A percentile compares a stretch with the other conserved stretches of the same genome.
Conservation (phyloP, 1,284 basidiomycete species). For the Tylopilus sp. region DNA sequence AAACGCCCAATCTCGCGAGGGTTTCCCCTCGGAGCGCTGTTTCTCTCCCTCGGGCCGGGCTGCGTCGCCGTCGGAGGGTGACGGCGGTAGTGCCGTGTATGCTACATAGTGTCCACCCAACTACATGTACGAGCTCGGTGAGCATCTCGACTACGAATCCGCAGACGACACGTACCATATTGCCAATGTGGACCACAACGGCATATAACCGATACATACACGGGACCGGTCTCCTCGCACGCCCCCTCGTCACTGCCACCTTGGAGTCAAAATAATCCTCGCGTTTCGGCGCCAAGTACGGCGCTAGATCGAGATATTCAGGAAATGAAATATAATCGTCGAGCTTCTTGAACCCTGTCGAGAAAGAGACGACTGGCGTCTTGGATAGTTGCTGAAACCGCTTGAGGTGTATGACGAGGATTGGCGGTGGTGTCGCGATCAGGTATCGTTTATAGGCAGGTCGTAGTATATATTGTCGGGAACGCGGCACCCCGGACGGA, state of each 20-base stretch:
- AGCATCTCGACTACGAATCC: slow-evolving; percentile 13
- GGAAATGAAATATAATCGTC: slow-evolving; percentile 93
- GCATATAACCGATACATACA: slow-evolving; percentile 84
- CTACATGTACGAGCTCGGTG: slow-evolving; percentile 47
- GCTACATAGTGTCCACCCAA: slow-evolving; percentile 89
- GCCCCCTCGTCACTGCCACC: slow-evolving; percentile 45
- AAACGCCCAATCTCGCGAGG: slow-evolving; percentile 86
- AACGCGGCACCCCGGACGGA: slow-evolving; percentile 46
- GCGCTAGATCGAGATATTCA: slow-evolving; percentile 84
- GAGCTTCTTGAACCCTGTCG: slow-evolving; percentile 82
- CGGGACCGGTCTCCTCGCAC: slow-evolving; percentile 52
- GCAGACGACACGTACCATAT: slow-evolving; percentile 71
- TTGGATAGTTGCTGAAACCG: slow-evolving; percentile 85
- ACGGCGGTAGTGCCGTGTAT: slow-evolving; percentile 73
- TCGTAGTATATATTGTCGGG: slow-evolving; percentile 79
- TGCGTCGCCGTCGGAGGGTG: slow-evolving; percentile 24
- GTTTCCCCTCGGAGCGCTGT: slow-evolving; percentile 18
- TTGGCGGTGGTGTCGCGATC: slow-evolving; percentile 86
- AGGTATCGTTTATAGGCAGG: slow-evolving; percentile 95
- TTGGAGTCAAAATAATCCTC: slow-evolving; percentile 68
- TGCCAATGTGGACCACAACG: slow-evolving; percentile 92
- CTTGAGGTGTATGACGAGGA: slow-evolving; percentile 94
- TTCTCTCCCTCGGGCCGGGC: slow-evolving; percentile 21
- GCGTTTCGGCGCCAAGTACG: slow-evolving; percentile 86
- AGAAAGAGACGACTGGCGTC: slow-evolving; percentile 64